Evolutionary conservation across 2,329 filamentous ascomycete species (phyloP).

Genomic region (Ceratocystis cacaofunesta): DNA sequence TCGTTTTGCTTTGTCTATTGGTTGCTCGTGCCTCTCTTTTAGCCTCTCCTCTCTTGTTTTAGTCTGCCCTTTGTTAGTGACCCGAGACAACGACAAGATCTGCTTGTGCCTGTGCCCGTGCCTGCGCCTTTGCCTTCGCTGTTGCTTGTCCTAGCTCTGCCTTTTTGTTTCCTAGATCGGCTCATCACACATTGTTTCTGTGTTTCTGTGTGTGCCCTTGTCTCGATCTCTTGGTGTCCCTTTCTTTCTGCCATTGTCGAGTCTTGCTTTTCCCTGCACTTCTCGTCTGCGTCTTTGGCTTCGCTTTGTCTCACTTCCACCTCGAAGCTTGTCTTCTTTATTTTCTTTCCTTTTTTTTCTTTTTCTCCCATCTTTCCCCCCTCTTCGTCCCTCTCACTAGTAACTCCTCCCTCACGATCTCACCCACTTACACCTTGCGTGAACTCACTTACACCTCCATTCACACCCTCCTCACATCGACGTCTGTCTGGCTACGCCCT

Average conservation of each 20-base stretch:
- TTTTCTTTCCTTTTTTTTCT: not conserved
- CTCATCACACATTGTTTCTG: too few species aligned
- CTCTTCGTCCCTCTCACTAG: not conserved
- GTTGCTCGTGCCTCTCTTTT: not conserved
- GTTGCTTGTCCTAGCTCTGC: too few species aligned
- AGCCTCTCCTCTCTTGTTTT: not conserved
- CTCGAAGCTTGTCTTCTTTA: not conserved
- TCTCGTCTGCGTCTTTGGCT: not conserved
- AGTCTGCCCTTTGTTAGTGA: not conserved
- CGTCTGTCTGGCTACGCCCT: not conserved
- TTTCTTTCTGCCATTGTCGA: too few species aligned
- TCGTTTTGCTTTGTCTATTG: not conserved
- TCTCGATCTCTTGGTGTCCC: too few species aligned
- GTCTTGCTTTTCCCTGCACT: not conserved
- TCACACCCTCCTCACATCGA: not conserved
- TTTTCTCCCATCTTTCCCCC: not conserved
- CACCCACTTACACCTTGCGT: not conserved
- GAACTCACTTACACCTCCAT: not conserved
- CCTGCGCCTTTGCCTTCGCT: too few species aligned
- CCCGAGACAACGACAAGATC: too few species aligned
- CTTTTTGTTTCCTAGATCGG: too few species aligned
- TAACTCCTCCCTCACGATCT: not conserved
- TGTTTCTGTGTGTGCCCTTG: too few species aligned
- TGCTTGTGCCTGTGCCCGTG: too few species aligned
- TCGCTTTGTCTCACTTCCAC: not conserved